phyloP scores from a whole-genome alignment of 208 protist species.

The Phytomonas sp. region DNA sequence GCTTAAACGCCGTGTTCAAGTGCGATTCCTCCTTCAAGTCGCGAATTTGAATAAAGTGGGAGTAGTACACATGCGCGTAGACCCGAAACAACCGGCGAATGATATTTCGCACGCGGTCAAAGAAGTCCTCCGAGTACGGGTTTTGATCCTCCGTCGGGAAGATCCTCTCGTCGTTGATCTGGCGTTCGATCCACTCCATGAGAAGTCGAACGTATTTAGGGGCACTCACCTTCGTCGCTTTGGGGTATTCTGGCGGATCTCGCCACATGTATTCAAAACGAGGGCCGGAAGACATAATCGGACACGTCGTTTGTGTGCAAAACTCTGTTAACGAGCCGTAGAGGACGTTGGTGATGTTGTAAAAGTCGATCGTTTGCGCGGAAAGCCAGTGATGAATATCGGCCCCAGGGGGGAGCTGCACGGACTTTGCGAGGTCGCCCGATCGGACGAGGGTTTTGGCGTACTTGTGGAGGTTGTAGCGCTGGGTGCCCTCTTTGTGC shows the following conservation, averaged over 20 bases:
- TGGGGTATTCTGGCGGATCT: slow-evolving; percentile 93
- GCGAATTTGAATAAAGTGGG: slow-evolving; percentile 95
- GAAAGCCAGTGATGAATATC: slow-evolving; percentile 97
- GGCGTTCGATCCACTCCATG: slow-evolving; percentile 97
- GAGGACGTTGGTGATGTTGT: slow-evolving; percentile 98
- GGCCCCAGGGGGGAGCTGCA: slow-evolving; percentile 93
- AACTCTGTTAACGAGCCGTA: slow-evolving; percentile 99
- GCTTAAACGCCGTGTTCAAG: slow-evolving; percentile 96
- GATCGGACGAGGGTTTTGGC: slow-evolving; percentile 66
- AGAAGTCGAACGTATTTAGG: slow-evolving; percentile 97
- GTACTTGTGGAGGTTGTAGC: slow-evolving; percentile 94
- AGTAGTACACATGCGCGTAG: slow-evolving; percentile 98
- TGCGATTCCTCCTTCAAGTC: slow-evolving; percentile 95
- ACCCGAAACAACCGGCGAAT: slow-evolving; percentile 98
- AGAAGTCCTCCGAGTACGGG: slow-evolving; percentile 84
- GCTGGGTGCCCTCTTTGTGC: slow-evolving; percentile 91
- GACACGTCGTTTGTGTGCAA: slow-evolving; percentile 93
- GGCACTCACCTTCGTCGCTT: slow-evolving; percentile 92
- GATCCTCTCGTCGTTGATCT: slow-evolving; percentile 94
- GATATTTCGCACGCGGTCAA: slow-evolving; percentile 90
- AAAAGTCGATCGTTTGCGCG: slow-evolving; percentile 98
- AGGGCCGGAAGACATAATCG: slow-evolving; percentile 94
- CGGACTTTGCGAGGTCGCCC: slow-evolving; percentile 93
- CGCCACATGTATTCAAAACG: slow-evolving; percentile 97
- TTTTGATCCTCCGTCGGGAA: slow-evolving; percentile 94